A percentile compares a stretch with the other conserved stretches of the same genome.
Evolutionary conservation across 1,284 basidiomycete genomes (phyloP).

Genomic region (Sanghuangporus weigelae): DNA sequence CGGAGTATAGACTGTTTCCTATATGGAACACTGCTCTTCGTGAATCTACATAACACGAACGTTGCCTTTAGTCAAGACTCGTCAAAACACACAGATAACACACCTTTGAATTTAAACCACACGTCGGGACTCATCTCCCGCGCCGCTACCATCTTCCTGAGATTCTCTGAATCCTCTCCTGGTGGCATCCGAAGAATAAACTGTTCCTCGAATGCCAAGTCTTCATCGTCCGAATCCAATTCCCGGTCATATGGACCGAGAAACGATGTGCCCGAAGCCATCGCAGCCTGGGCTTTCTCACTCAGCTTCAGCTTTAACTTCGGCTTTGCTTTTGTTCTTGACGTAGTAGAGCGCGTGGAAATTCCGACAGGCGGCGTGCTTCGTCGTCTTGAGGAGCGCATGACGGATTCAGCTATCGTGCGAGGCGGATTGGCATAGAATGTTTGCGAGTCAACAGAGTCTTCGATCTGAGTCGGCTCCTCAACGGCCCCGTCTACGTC

Average conservation of each 20-base stretch:
- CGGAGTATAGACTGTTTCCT: slow-evolving; percentile 74
- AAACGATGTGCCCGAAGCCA: slow-evolving; percentile 76
- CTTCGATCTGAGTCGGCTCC: slow-evolving; percentile 14
- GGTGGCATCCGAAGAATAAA: slow-evolving; percentile 90
- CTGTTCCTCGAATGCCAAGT: slow-evolving; percentile 95
- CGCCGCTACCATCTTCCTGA: slow-evolving; percentile 76
- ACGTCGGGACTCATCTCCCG: slow-evolving; percentile 82
- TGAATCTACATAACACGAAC: slow-evolving; percentile 58
- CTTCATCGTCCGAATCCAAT: slow-evolving; percentile 91
- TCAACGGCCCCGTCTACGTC: slow-evolving; percentile 39
- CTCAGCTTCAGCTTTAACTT: slow-evolving; percentile 82
- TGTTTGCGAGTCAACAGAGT: slow-evolving; percentile 19
- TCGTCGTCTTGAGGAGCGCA: slow-evolving; percentile 20
- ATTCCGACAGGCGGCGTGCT: slow-evolving; percentile 24
- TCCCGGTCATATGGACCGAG: slow-evolving; percentile 89
- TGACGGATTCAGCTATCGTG: slow-evolving; percentile 12
- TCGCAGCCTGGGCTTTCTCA: slow-evolving; percentile 64
- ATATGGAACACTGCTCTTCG: slow-evolving; percentile 89
- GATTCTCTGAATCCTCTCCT: slow-evolving; percentile 72
- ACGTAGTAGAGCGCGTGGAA: slow-evolving; percentile 33
- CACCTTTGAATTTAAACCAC: slow-evolving; percentile 98
- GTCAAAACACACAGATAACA: slow-evolving; percentile 18
- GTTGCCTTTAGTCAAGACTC: not conserved
- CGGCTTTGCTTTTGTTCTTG: slow-evolving; percentile 48
- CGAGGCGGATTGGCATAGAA: slow-evolving; percentile 9